Percentiles rank a stretch among this genome's conserved stretches.
These are phyloP conservation scores for Monosporascus sp. DNA, from an alignment of 2,329 filamentous ascomycete species.

Conservation along the genomic window DNA sequence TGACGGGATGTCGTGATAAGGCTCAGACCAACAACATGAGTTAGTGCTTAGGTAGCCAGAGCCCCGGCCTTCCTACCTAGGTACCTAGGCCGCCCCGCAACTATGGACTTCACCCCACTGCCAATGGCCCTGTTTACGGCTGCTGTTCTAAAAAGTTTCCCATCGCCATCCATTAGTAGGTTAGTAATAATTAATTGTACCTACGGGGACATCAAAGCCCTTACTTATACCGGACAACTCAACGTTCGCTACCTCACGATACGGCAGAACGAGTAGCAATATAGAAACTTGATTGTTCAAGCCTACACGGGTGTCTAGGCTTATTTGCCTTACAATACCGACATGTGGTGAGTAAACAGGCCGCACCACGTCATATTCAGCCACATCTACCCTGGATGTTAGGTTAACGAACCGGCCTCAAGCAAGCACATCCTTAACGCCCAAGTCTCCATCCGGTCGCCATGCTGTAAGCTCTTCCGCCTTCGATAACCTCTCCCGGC, in stretches of 20 bases:
- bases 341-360: background rate
- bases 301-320: background rate
- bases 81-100: background rate
- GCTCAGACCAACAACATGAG: too few relatives aligned
- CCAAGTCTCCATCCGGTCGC: conserved; percentile 90
- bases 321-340: background rate
- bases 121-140: background rate
- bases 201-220: too few relatives aligned
- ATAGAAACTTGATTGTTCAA: too few relatives aligned
- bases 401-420: conserved; percentile 2
- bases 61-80: too few relatives aligned
- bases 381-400: background rate
- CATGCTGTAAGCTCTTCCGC: conserved; percentile 66
- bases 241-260: too few relatives aligned
- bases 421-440: conserved; percentile 97
- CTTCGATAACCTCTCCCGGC: background rate
- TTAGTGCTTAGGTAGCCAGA: too few relatives aligned
- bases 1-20: too few relatives aligned
- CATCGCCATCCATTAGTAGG: too few relatives aligned
- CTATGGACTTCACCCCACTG: background rate
- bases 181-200: too few relatives aligned
- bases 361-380: too few relatives aligned
- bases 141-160: background rate
- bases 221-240: too few relatives aligned
- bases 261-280: too few relatives aligned